Evolutionary conservation across 2,329 filamentous ascomycete genomes (phyloP).

Genomic region (Penicillium sp.): DNA sequence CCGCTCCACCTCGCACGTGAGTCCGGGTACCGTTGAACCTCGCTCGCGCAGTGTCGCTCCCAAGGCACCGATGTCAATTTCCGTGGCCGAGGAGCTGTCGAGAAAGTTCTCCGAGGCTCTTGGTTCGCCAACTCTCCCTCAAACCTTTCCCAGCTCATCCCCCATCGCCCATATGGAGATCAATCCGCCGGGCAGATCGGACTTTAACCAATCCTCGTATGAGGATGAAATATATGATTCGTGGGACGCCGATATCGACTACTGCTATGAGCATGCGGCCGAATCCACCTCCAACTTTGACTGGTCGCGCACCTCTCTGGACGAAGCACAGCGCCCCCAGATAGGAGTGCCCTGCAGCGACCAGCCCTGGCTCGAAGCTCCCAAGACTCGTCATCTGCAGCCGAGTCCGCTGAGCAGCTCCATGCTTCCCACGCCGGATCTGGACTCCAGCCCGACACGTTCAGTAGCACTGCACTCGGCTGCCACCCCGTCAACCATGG

Average conservation of each 20-base stretch:
- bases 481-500: slow-evolving; percentile 30
- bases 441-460: slow-evolving; percentile 28
- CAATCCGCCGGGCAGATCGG: slow-evolving; percentile 15
- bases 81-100: slow-evolving; percentile 31
- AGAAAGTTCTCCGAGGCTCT: slow-evolving; percentile 45
- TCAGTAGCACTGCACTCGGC: slow-evolving; percentile 28
- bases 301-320: slow-evolving; percentile 45
- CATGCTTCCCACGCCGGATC: slow-evolving; percentile 28
- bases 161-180: slow-evolving; percentile 15
- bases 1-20: slow-evolving; percentile 17
- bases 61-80: slow-evolving; percentile 31
- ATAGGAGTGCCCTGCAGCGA: slow-evolving; percentile 15
- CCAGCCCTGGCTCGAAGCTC: slow-evolving; percentile 7
- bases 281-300: slow-evolving; percentile 60
- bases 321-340: slow-evolving; percentile 25
- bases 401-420: slow-evolving; percentile 25
- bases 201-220: slow-evolving; percentile 17
- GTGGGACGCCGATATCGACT: slow-evolving; percentile 62
- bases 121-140: slow-evolving; percentile 40
- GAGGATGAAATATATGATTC: slow-evolving; percentile 38
- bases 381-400: slow-evolving; percentile 14
- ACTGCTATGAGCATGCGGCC: slow-evolving; percentile 57
- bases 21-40: slow-evolving; percentile 7
- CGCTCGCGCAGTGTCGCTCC: slow-evolving; percentile 12
- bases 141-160: slow-evolving; percentile 19